Conservation (phyloP, 2,329 filamentous ascomycete genomes). For the Capronia epimyces region DNA sequence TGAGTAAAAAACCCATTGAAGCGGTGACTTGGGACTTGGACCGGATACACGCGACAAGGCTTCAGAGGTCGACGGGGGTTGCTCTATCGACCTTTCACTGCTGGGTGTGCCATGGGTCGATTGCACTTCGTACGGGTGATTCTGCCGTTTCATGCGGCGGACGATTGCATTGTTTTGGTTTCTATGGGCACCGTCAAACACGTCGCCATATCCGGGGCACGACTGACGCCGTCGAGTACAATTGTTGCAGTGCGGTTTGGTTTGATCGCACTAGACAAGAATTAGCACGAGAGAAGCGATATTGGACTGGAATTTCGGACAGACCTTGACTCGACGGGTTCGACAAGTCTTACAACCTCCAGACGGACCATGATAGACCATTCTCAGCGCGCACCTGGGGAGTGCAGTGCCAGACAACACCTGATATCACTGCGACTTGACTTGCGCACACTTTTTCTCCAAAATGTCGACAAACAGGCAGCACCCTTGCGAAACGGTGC, state of each 20-base stretch:
- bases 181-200: constrained; percentile 28
- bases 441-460: not conserved
- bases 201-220: constrained; percentile 28
- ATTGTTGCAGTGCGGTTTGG: constrained; percentile 29
- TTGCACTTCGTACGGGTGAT: constrained; percentile 1
- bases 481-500: constrained; percentile 5
- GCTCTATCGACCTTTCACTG: constrained; percentile 2
- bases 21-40: not conserved
- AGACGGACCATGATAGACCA: constrained; percentile 30
- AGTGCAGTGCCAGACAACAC: too few species aligned
- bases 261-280: constrained; percentile 25
- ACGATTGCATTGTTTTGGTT: constrained; percentile 25
- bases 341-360: constrained; percentile 27
- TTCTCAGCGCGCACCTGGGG: constrained; percentile 13
- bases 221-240: constrained; percentile 18
- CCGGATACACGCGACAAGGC: not conserved
- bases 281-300: not conserved
- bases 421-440: too few species aligned
- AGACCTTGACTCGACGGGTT: constrained; percentile 27
- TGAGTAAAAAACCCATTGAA: constrained; percentile 23
- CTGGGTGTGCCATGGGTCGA: constrained; percentile 6
- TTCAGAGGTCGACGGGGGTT: constrained; percentile 1
- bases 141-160: constrained; percentile 15
- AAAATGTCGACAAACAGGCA: constrained; percentile 3
- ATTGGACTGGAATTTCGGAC: not conserved